Percentiles rank a stretch among this genome's conserved stretches.
Conservation (phyloP, 73 alveolate genomes). For the Tetrahymena borealis region DNA sequence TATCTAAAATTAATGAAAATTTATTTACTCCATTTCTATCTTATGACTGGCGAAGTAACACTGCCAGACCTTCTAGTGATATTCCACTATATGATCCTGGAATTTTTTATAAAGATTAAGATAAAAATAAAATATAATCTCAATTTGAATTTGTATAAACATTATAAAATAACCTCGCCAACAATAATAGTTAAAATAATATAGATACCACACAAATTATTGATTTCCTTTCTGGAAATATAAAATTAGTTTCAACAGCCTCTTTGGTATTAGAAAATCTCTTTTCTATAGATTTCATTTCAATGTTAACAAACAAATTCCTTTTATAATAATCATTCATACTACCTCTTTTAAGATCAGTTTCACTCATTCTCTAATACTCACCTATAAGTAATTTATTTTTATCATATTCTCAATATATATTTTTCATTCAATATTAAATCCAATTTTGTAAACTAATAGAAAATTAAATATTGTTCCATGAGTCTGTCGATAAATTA, state of each 20-base stretch:
- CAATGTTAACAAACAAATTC: not conserved
- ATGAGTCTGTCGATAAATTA: not conserved
- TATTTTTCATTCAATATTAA: no score
- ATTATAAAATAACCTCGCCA: not conserved
- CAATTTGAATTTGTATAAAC: not conserved
- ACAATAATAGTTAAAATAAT: not conserved
- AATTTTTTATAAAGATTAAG: not conserved
- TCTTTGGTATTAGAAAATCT: not conserved
- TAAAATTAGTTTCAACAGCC: not conserved
- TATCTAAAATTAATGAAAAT: not conserved
- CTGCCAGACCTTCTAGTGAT: not conserved
- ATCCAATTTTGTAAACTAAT: no score
- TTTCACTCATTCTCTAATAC: not conserved
- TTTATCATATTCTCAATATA: not conserved
- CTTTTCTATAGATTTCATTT: not conserved
- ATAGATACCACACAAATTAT: not conserved
- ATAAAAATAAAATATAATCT: not conserved
- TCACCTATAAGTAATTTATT: not conserved
- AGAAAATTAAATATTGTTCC: not conserved
- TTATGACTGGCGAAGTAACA: not conserved
- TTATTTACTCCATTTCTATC: not conserved
- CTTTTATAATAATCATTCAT: not conserved
- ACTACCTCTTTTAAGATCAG: not conserved
- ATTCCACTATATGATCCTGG: not conserved
- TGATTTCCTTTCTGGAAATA: not conserved